Percentiles rank a stretch among this genome's conserved stretches.
Conservation (phyloP, 495 filamentous ascomycete genomes). For the Aspergillus carlsbadensis region DNA sequence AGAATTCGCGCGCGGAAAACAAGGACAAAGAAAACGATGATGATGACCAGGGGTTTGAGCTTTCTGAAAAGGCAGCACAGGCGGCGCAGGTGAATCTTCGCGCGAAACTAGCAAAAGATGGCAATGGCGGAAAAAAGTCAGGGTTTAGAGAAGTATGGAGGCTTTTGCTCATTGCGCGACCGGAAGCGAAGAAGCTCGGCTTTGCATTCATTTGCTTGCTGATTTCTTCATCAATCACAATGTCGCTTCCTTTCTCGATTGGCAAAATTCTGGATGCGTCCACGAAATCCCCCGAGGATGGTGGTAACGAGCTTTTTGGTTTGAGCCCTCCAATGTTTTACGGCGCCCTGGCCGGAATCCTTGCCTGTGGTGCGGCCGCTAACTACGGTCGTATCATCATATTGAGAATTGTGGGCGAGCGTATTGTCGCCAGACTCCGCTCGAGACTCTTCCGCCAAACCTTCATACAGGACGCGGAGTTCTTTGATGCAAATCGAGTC, state of each 20-base stretch:
- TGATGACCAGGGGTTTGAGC: constrained; percentile 58
- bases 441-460: constrained; percentile 88
- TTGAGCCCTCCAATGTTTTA: constrained; percentile 76
- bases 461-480: constrained; percentile 93
- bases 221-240: constrained; percentile 83
- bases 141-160: constrained; percentile 79
- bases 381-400: constrained; percentile 95
- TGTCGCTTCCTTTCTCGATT: constrained; percentile 94
- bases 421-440: constrained; percentile 85
- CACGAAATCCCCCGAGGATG: constrained; percentile 54
- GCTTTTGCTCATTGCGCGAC: constrained; percentile 82
- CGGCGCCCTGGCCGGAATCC: constrained; percentile 64
- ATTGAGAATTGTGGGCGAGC: constrained; percentile 90
- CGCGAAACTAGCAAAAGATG: constrained; percentile 81
- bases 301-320: constrained; percentile 62
- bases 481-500: constrained; percentile 96
- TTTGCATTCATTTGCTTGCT: constrained; percentile 81
- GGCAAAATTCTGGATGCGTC: constrained; percentile 92
- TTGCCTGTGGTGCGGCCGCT: constrained; percentile 72
- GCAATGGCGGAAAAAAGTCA: constrained; percentile 58
- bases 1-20: constrained; percentile 13
- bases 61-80: constrained; percentile 76
- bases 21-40: constrained; percentile 42
- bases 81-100: constrained; percentile 89
- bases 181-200: constrained; percentile 75